A percentile compares a stretch with the other conserved stretches of the same genome.
Evolutionary conservation across 129 eudicot genomes (phyloP).

Genomic region (Saussurea involucrata): DNA sequence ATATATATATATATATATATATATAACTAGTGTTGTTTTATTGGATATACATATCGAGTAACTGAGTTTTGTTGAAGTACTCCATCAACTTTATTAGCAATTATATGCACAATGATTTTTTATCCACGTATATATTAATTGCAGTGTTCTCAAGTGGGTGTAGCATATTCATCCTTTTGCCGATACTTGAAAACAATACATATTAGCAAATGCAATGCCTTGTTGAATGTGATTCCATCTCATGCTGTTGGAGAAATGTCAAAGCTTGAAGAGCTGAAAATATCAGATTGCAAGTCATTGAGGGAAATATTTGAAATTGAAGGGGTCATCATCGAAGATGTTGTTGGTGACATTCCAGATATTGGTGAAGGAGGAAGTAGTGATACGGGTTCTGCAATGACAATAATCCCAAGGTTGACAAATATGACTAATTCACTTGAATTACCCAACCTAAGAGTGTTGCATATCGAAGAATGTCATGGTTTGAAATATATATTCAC

Average conservation of each 20-base stretch:
- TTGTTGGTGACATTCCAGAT: background rate
- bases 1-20: too few species aligned
- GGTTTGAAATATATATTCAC: background rate
- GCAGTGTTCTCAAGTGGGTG: background rate
- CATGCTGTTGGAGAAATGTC: background rate
- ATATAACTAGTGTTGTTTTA: too few species aligned
- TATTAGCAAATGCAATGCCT: background rate
- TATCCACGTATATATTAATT: too few species aligned
- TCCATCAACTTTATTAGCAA: too few species aligned
- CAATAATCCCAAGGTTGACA: background rate
- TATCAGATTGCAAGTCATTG: background rate
- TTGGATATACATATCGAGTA: too few species aligned
- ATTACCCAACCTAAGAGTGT: background rate
- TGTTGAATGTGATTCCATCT: slow-evolving; percentile 9
- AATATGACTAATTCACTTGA: background rate
- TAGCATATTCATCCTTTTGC: background rate
- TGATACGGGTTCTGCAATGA: background rate
- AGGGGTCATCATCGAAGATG: background rate
- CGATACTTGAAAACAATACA: background rate
- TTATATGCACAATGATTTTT: background rate
- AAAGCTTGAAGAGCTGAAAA: background rate
- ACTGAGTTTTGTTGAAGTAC: too few species aligned
- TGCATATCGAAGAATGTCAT: background rate
- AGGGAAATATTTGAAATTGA: background rate
- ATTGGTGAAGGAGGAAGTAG: background rate